A percentile compares a stretch with the other conserved stretches of the same genome.
Evolutionary conservation across 2,329 filamentous ascomycete genomes (phyloP).

Genomic region (Chrysoporthe deuterocubensis): DNA sequence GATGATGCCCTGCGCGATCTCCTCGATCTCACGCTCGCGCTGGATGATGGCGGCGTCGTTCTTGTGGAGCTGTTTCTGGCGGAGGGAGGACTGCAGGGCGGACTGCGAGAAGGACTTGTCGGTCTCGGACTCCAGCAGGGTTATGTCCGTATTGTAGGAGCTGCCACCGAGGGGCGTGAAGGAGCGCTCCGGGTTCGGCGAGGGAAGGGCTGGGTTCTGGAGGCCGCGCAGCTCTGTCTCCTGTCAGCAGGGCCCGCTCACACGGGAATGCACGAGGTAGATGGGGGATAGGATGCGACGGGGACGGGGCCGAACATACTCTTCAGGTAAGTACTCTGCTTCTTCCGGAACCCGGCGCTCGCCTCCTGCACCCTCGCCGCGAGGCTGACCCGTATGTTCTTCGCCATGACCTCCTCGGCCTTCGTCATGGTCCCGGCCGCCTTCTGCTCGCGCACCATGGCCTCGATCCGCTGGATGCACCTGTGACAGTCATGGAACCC

Average conservation of each 20-base stretch:
- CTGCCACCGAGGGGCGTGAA: constrained; percentile 52
- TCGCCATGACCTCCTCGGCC: constrained; percentile 93
- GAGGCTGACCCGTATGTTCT: constrained; percentile 91
- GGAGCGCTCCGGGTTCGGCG: constrained; percentile 53
- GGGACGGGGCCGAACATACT: constrained; percentile 57
- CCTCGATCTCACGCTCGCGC: constrained; percentile 94
- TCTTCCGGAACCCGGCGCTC: constrained; percentile 92
- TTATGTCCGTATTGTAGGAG: constrained; percentile 75
- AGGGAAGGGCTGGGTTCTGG: constrained; percentile 59
- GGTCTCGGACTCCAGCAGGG: constrained; percentile 88
- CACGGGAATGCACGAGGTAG: too few species aligned
- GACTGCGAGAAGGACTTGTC: constrained; percentile 92
- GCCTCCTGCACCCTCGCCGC: constrained; percentile 88
- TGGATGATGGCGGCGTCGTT: constrained; percentile 88
- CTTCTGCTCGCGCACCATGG: constrained; percentile 81
- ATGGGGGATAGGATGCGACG: background rate
- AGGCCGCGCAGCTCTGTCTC: constrained; percentile 73
- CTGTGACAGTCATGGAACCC: constrained; percentile 89
- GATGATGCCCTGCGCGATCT: constrained; percentile 97
- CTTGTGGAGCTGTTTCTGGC: constrained; percentile 68
- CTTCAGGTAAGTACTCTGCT: constrained; percentile 94
- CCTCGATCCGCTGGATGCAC: constrained; percentile 85
- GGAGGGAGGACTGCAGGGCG: constrained; percentile 78
- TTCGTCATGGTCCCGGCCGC: constrained; percentile 72
- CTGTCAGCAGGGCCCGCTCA: constrained; percentile 31